These are phyloP conservation scores for Thermomyces lanuginosus DNA, from an alignment of 2,329 filamentous ascomycete genomes.

Conservation along the genomic window DNA sequence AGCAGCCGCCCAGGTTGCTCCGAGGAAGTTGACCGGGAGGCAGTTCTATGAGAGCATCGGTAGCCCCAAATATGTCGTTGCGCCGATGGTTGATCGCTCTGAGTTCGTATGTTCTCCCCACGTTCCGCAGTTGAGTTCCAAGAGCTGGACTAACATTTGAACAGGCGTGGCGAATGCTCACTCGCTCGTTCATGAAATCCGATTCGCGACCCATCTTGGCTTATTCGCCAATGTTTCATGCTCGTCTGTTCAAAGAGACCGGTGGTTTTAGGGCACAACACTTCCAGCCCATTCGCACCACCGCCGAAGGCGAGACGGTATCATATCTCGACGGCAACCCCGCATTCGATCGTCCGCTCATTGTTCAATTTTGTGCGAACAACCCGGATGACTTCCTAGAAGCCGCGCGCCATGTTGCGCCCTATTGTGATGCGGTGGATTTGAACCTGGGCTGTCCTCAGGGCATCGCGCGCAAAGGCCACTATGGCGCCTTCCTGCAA, in stretches of 20 bases:
- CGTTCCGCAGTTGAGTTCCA: background rate
- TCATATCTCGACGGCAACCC: constrained; percentile 75
- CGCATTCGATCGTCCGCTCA: constrained; percentile 65
- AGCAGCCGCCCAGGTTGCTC: constrained; percentile 7
- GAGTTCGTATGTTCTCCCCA: constrained; percentile 57
- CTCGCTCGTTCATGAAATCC: constrained; percentile 71
- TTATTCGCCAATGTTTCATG: constrained; percentile 94
- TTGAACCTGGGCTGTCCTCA: constrained; percentile 93
- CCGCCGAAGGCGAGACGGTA: constrained; percentile 15
- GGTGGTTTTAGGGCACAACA: constrained; percentile 60
- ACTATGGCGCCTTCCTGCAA: constrained; percentile 88
- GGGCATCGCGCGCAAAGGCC: constrained; percentile 77
- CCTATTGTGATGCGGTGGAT: constrained; percentile 88
- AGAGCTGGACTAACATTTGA: constrained; percentile 5
- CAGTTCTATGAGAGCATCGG: constrained; percentile 93
- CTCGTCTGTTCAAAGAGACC: constrained; percentile 66
- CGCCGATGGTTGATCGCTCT: constrained; percentile 96
- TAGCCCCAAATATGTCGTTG: constrained; percentile 75
- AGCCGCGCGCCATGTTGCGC: constrained; percentile 62
- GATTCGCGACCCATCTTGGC: constrained; percentile 53
- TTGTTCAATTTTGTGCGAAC: constrained; percentile 78
- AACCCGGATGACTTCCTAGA: constrained; percentile 32
- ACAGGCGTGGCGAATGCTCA: constrained; percentile 90
- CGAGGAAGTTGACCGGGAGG: constrained; percentile 57
- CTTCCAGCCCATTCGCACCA: constrained; percentile 51